Conservation (phyloP, 2,329 filamentous ascomycete species). For the Podosphaera xanthii region DNA sequence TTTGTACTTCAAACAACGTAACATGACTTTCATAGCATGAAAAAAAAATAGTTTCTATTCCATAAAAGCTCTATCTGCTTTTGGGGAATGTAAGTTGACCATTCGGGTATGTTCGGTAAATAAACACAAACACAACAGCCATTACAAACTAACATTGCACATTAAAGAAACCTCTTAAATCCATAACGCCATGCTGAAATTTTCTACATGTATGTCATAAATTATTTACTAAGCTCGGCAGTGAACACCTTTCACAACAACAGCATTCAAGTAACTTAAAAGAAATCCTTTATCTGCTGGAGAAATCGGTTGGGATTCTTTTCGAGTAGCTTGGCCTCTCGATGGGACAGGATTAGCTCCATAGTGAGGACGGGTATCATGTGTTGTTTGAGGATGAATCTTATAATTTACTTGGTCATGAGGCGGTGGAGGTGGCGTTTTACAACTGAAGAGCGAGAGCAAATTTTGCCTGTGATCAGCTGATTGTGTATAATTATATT, state of each 20-base stretch:
- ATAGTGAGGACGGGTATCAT: slow-evolving; percentile 8
- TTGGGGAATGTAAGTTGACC: not conserved
- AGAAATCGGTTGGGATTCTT: slow-evolving; percentile 33
- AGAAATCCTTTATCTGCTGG: slow-evolving; percentile 55
- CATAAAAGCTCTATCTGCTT: not conserved
- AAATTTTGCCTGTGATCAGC: slow-evolving; percentile 23
- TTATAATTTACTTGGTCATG: slow-evolving; percentile 2
- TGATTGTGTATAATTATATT: slow-evolving; percentile 18
- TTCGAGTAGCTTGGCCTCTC: slow-evolving; percentile 15
- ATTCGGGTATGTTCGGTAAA: not conserved
- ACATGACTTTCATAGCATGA: not conserved
- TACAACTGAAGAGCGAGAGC: slow-evolving; percentile 13
- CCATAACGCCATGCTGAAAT: not conserved
- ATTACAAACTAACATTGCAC: not conserved
- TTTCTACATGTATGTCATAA: not conserved
- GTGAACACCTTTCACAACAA: slow-evolving; percentile 9
- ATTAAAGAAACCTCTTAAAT: not conserved
- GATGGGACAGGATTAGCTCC: slow-evolving; percentile 15
- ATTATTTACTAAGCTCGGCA: not conserved
- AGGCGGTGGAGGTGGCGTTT: not conserved
- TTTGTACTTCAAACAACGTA: not conserved
- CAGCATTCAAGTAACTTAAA: slow-evolving; percentile 45
- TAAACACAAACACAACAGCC: not conserved
- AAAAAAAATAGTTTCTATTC: not conserved
- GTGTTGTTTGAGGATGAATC: slow-evolving; percentile 3